These are phyloP conservation scores for Amphicarpaea edgeworthii DNA, from an alignment of 306 rosid species.

Conservation along the genomic window DNA sequence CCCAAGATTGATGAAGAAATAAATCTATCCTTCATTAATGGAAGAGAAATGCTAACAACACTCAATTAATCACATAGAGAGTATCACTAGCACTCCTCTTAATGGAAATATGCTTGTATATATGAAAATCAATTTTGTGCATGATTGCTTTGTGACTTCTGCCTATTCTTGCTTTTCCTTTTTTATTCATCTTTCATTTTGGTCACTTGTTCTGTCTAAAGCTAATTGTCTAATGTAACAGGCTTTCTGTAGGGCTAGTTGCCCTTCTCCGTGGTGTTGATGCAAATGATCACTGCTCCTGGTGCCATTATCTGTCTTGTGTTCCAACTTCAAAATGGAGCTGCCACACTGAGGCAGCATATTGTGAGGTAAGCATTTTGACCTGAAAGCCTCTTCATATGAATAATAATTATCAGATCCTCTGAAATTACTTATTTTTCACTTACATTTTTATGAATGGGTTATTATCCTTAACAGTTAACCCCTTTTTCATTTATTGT, in stretches of 20 bases:
- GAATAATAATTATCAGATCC: constrained; percentile 32
- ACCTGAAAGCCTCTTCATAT: constrained; percentile 31
- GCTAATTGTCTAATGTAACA: constrained; percentile 46
- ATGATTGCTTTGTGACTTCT: constrained; percentile 20
- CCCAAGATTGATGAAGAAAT: background rate
- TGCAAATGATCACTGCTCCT: constrained; percentile 92
- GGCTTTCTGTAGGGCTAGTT: constrained; percentile 80
- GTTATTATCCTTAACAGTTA: background rate
- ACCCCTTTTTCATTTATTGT: background rate
- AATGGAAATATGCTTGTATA: background rate
- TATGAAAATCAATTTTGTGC: constrained; percentile 22
- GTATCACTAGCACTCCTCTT: too few species aligned
- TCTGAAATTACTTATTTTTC: background rate
- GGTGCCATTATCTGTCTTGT: constrained; percentile 98
- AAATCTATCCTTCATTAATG: constrained; percentile 1
- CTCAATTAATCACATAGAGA: too few species aligned
- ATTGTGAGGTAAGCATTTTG: constrained; percentile 68
- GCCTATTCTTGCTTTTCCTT: constrained; percentile 7
- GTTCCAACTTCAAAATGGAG: constrained; percentile 97
- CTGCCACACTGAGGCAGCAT: constrained; percentile 78
- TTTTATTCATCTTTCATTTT: background rate
- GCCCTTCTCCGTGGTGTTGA: constrained; percentile 76
- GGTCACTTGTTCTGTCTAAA: background rate
- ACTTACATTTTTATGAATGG: background rate
- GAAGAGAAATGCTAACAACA: too few species aligned